phyloP scores from a whole-genome alignment of 1,284 basidiomycete species.

The Cutaneotrichosporon dermatis region DNA sequence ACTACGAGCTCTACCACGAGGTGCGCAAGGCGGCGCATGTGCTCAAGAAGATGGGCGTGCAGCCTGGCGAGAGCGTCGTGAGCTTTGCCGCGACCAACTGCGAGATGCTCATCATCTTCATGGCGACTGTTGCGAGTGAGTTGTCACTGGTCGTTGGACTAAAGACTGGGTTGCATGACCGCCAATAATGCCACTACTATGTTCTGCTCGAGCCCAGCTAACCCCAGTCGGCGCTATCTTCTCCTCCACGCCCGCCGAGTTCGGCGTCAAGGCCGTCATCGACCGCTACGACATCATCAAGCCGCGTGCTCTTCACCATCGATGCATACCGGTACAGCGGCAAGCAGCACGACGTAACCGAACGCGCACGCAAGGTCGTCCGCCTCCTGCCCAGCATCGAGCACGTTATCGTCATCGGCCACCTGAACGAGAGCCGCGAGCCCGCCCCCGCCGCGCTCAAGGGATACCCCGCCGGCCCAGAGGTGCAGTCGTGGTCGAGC shows the following conservation, averaged over 20 bases:
- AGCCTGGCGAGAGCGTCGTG: slow-evolving; percentile 19
- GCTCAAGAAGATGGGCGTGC: slow-evolving; percentile 17
- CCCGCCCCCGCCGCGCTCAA: slow-evolving; percentile 15
- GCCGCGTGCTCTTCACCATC: slow-evolving; percentile 43
- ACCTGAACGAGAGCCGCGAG: slow-evolving; percentile 26
- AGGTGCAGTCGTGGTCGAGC: slow-evolving; percentile 5
- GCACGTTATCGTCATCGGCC: slow-evolving; percentile 34
- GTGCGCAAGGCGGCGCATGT: slow-evolving; percentile 14
- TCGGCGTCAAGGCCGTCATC: slow-evolving; percentile 26
- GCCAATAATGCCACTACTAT: no score
- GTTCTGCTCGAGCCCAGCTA: background rate
- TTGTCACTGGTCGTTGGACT: no score
- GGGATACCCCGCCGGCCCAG: slow-evolving; percentile 11
- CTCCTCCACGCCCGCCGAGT: slow-evolving; percentile 28
- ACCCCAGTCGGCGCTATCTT: slow-evolving; percentile 24
- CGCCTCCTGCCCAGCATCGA: slow-evolving; percentile 25
- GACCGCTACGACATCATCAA: slow-evolving; percentile 33
- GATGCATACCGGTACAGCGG: slow-evolving; percentile 43
- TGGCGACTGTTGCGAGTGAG: slow-evolving; percentile 13
- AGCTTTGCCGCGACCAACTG: slow-evolving; percentile 18
- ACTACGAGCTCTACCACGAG: slow-evolving; percentile 21
- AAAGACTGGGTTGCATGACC: no score
- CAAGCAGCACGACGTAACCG: slow-evolving; percentile 30
- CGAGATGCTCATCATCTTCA: slow-evolving; percentile 21
- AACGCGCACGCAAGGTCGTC: slow-evolving; percentile 24